Evolutionary conservation across 345 rosid species (phyloP), one percentile per base, ranked within the genome.

Genomic region (Aethionema arabicum): DNA sequence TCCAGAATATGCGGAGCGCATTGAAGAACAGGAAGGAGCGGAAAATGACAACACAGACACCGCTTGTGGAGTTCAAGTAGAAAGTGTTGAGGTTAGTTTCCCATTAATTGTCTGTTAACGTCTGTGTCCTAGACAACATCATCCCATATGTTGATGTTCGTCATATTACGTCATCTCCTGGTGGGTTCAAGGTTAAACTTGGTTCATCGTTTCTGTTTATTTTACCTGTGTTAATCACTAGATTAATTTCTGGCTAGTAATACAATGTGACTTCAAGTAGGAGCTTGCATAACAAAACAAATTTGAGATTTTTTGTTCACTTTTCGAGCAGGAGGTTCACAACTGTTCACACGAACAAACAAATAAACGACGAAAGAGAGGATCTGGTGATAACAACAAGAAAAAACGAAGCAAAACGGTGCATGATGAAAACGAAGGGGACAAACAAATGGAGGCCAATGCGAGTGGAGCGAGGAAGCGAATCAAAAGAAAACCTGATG

Each of bases 281-380:
- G 32, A 59, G 35, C 50, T 45, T 46, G 11, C 67, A 29, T 44
- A 15, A 61, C 42, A 33, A 45, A 44, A 52, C 53, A 29, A 45
- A 48, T 32, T 21, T 27, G 11, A 40, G 40, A 47, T 6, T 52
- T 9, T 53, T 52, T 35, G 6, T 45, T 49, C 65, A 55, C 36
- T 8, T 30, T 54, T 59, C 29, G 2, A 59, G 68, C 79, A 80
- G 88, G 74, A 70, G 32, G 77, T 43, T 61, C 55, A 64, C 58
- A 72, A 36, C 50, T 59, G 77, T 50, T 58, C 77, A 29, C 46
- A 35, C 11, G 60, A 47, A 60, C 69, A 78, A 68, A 4, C 44
- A 45, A 72, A 30, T 2, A 58, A 65, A 59, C 38, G 45, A 72
- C 59, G 39, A 32, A 58, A 10, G 61, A 59, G 51, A 35, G 56